phyloP scores from a whole-genome alignment of 768 basidiomycete genomes.

The Boletus rex-veris region DNA sequence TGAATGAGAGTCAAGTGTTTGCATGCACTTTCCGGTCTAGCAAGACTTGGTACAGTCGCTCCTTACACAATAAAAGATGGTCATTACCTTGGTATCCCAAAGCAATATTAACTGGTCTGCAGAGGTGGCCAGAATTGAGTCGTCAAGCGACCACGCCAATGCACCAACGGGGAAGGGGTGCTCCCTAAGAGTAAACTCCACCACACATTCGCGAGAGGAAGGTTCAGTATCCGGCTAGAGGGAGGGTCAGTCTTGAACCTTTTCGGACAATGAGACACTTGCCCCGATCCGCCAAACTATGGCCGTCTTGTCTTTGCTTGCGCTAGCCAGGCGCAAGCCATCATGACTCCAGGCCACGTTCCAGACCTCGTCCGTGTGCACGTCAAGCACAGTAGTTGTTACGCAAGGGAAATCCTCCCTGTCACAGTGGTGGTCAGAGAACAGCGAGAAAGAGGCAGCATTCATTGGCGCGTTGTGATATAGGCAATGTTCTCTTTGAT shows the following conservation, averaged over 20 bases:
- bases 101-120: slow-evolving; percentile 80
- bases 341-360: slow-evolving; percentile 92
- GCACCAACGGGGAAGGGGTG: slow-evolving; percentile 77
- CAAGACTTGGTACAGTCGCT: slow-evolving; percentile 9
- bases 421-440: slow-evolving; percentile 82
- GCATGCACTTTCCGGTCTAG: slow-evolving; percentile 72
- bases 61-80: background rate
- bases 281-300: slow-evolving; percentile 90
- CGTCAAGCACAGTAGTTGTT: slow-evolving; percentile 80
- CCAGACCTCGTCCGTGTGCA: slow-evolving; percentile 95
- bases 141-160: slow-evolving; percentile 92
- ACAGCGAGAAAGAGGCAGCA: slow-evolving; percentile 68
- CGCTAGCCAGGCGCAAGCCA: slow-evolving; percentile 80
- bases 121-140: slow-evolving; percentile 76
- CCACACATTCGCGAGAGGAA: slow-evolving; percentile 55
- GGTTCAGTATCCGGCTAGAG: slow-evolving; percentile 45
- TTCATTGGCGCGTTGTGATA: slow-evolving; percentile 77
- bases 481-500: slow-evolving; percentile 78
- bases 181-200: slow-evolving; percentile 61
- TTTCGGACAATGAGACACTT: slow-evolving; percentile 30
- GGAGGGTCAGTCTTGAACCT: slow-evolving; percentile 4
- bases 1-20: slow-evolving; percentile 63
- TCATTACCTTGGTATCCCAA: slow-evolving; percentile 81
- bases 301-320: slow-evolving; percentile 81
- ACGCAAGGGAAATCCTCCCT: slow-evolving; percentile 78